A percentile compares a stretch with the other conserved stretches of the same genome.
These are phyloP conservation scores for Cardiospermum halicacabum DNA, from an alignment of 345 rosid genomes.

Conservation along the genomic window DNA sequence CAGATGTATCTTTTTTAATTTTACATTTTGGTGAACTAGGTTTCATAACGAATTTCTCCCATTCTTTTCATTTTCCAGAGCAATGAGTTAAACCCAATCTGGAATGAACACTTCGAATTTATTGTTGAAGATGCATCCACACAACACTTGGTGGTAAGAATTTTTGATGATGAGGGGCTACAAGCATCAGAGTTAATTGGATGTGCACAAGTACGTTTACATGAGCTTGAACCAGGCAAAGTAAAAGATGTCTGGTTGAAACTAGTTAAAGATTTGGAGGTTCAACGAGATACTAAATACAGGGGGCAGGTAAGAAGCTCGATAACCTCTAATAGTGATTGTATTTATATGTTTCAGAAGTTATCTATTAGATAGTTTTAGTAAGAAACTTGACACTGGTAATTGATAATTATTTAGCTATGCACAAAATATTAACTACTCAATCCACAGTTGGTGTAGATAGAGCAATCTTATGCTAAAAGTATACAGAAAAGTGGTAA, in stretches of 20 bases:
- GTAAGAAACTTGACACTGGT: not conserved
- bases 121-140: constrained; percentile 83
- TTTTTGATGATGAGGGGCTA: constrained; percentile 91
- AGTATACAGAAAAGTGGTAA: not conserved
- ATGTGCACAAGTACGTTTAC: constrained; percentile 71
- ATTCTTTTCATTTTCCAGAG: constrained; percentile 39
- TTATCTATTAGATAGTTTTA: not conserved
- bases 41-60: constrained; percentile 12
- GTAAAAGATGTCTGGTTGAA: constrained; percentile 98
- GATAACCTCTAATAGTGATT: not conserved
- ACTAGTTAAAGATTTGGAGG: constrained; percentile 92
- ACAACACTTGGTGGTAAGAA: constrained; percentile 81
- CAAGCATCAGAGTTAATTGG: constrained; percentile 88
- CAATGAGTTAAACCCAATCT: constrained; percentile 92
- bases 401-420: not conserved
- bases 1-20: not conserved
- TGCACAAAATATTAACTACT: not conserved
- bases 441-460: not conserved
- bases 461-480: not conserved
- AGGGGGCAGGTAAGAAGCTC: constrained; percentile 73
- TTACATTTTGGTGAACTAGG: constrained; percentile 1
- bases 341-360: not conserved
- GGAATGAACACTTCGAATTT: constrained; percentile 98
- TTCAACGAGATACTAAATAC: constrained; percentile 87
- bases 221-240: constrained; percentile 93